Conservation (phyloP, 768 basidiomycete species). For the Chalciporus chontae region DNA sequence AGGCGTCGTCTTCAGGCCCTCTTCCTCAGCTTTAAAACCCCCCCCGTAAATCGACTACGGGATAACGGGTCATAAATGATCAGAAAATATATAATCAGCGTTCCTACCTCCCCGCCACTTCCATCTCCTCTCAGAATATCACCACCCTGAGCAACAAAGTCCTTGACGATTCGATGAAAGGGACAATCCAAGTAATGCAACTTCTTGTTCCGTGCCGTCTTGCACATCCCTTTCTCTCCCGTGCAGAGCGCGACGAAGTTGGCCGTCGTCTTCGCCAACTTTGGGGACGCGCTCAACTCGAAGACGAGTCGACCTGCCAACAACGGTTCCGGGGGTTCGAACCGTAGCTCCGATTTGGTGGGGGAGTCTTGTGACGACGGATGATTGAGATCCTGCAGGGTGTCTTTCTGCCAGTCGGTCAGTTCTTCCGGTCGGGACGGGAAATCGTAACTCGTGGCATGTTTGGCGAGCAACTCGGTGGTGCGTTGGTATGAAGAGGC, state of each 20-base stretch:
- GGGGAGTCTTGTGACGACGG: constrained; percentile 23
- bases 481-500: constrained; percentile 32
- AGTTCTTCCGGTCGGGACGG: constrained; percentile 37
- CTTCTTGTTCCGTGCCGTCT: constrained; percentile 43
- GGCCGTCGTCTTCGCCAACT: constrained; percentile 42
- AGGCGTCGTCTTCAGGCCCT: constrained; percentile 41
- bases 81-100: background rate
- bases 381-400: constrained; percentile 43
- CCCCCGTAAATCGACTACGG: constrained; percentile 44
- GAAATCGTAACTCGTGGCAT: constrained; percentile 41
- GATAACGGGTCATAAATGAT: constrained; percentile 7
- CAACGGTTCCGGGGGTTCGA: constrained; percentile 36
- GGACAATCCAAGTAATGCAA: constrained; percentile 42
- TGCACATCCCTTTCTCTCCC: constrained; percentile 42
- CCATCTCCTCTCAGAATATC: constrained; percentile 53
- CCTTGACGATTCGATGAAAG: constrained; percentile 45
- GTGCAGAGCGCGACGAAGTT: constrained; percentile 50
- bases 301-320: constrained; percentile 41
- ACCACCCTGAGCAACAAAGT: constrained; percentile 52
- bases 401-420: constrained; percentile 40
- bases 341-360: constrained; percentile 23
- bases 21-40: constrained; percentile 50
- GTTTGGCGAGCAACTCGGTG: constrained; percentile 32
- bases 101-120: constrained; percentile 49
- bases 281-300: constrained; percentile 35